A percentile compares a stretch with the other conserved stretches of the same genome.
Evolutionary conservation across 2,329 filamentous ascomycete species (phyloP).

Genomic region (Sphaerulina vaccinii): DNA sequence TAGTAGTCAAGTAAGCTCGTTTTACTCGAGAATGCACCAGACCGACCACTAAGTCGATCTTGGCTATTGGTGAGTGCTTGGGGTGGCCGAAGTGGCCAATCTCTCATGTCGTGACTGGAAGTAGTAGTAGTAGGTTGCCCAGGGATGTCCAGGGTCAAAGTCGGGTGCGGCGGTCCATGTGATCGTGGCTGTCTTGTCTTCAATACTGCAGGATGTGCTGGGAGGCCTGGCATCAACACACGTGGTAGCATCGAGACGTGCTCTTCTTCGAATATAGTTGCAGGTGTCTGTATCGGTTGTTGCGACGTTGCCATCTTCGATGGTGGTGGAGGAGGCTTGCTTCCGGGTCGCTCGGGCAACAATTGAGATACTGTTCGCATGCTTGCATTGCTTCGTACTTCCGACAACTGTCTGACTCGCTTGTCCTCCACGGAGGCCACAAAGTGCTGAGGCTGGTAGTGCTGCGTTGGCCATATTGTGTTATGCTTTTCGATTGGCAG

Average conservation of each 20-base stretch:
- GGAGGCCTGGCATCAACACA: constrained; percentile 17
- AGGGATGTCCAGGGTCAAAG: constrained; percentile 19
- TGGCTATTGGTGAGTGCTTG: constrained; percentile 11
- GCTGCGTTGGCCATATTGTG: constrained; percentile 21
- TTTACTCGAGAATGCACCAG: constrained; percentile 16
- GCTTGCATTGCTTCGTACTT: constrained; percentile 27
- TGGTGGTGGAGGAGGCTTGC: constrained; percentile 19
- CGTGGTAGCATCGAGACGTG: constrained; percentile 19
- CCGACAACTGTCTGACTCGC: constrained; percentile 22
- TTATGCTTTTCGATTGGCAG: constrained; percentile 20
- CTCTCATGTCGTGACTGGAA: constrained; percentile 4
- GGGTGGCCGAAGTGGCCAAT: constrained; percentile 12
- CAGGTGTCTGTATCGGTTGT: constrained; percentile 26
- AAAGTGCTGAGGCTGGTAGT: constrained; percentile 1
- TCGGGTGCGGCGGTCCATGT: constrained; percentile 1
- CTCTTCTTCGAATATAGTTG: constrained; percentile 39
- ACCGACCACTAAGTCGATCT: constrained; percentile 1
- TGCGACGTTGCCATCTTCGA: constrained; percentile 26
- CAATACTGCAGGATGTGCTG: constrained; percentile 19
- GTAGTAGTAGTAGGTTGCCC: neutral
- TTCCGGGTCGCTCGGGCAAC: constrained; percentile 34
- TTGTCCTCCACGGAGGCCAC: constrained; percentile 18
- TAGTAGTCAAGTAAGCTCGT: constrained; percentile 35
- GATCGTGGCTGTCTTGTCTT: constrained; percentile 1
- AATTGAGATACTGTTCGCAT: constrained; percentile 33